phyloP scores from a whole-genome alignment of 305 asterid genomes.

The Rubia balearica region DNA sequence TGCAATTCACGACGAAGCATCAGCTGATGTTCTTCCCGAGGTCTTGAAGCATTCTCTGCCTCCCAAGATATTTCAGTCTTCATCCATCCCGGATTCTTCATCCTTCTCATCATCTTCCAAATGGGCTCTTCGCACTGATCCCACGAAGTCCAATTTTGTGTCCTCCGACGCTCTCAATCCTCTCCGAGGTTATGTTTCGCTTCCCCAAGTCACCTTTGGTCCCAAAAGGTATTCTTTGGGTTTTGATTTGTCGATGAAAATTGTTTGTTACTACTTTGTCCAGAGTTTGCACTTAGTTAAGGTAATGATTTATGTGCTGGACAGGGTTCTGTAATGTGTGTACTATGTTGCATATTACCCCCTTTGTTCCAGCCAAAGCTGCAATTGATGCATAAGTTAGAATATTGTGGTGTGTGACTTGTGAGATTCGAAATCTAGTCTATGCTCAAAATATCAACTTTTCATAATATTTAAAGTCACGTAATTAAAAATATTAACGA shows the following conservation, averaged over 20 bases:
- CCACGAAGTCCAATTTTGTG: conserved; percentile 18
- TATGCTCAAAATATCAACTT: too few species aligned
- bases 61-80: conserved; percentile 42
- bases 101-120: conserved; percentile 46
- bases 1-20: conserved; percentile 16
- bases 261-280: neutral
- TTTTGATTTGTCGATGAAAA: neutral
- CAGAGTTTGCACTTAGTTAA: neutral
- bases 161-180: conserved; percentile 70
- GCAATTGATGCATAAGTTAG: neutral
- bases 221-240: conserved; percentile 49
- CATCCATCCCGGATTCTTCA: conserved; percentile 26
- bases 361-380: too few species aligned
- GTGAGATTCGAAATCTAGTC: neutral
- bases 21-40: conserved; percentile 82
- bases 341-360: too few species aligned
- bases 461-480: too few species aligned
- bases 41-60: conserved; percentile 71
- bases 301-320: neutral
- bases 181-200: conserved; percentile 68
- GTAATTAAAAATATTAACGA: too few species aligned
- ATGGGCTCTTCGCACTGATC: conserved; percentile 59
- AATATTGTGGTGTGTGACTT: neutral
- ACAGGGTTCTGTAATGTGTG: neutral
- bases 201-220: conserved; percentile 80